Conservation (phyloP, 73 alveolate genomes). For the Symbiodinium pilosum region DNA sequence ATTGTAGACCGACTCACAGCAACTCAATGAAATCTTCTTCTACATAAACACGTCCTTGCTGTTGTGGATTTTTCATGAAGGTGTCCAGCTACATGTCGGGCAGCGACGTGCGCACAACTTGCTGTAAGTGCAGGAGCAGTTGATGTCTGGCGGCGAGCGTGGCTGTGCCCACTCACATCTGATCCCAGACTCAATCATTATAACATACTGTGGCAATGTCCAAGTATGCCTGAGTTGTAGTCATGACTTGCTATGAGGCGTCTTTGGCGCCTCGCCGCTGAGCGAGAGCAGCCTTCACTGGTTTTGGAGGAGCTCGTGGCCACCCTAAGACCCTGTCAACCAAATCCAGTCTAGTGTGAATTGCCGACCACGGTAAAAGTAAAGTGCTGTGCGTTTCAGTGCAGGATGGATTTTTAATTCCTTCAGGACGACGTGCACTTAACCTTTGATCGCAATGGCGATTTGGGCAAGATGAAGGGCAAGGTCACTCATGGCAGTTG, state of each 20-base stretch:
- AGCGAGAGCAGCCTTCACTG: conserved; percentile 37
- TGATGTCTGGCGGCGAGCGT: conserved; percentile 94
- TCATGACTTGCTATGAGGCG: conserved; percentile 57
- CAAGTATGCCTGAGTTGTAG: no score
- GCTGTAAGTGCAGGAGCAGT: conserved; percentile 38
- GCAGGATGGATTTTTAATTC: no score
- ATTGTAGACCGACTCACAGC: no score
- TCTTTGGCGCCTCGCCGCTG: conserved; percentile 75
- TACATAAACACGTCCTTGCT: no score
- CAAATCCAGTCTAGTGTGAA: no score
- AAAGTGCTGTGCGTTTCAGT: background rate
- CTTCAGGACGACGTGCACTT: conserved; percentile 92
- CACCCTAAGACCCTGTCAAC: no score
- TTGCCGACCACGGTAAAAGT: background rate
- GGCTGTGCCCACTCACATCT: conserved; percentile 94
- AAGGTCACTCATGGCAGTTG: no score
- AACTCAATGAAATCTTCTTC: no score
- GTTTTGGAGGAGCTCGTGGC: conserved; percentile 83
- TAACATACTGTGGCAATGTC: no score
- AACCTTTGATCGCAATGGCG: conserved; percentile 76
- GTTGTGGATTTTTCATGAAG: no score
- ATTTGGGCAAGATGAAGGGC: conserved; percentile 94
- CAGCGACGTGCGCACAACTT: no score
- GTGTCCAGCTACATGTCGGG: no score
- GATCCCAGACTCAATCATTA: background rate